These are phyloP conservation scores for Cyclotella choctawhatcheeana DNA, from an alignment of 108 stramenopile genomes.

Conservation along the genomic window DNA sequence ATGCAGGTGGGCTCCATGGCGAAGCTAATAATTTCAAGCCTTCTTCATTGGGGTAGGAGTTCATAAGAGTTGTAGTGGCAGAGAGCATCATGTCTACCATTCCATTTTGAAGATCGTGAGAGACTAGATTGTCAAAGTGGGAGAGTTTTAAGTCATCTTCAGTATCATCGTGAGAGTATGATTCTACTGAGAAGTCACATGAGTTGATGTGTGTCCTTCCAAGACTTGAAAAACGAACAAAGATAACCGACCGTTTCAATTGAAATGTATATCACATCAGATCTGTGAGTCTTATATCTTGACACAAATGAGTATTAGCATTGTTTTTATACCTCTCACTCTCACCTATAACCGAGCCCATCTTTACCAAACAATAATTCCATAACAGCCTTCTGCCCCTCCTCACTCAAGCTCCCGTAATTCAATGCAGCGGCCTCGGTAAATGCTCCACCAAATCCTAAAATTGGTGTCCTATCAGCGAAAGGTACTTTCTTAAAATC, in stretches of 20 bases:
- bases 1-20: slow-evolving; percentile 95
- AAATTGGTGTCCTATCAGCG: slow-evolving; percentile 64
- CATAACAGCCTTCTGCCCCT: slow-evolving; percentile 76
- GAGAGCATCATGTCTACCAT: slow-evolving; percentile 86
- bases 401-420: slow-evolving; percentile 71
- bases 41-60: slow-evolving; percentile 53
- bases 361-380: slow-evolving; percentile 88
- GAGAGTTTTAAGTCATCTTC: slow-evolving; percentile 88
- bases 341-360: slow-evolving; percentile 80
- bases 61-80: slow-evolving; percentile 45
- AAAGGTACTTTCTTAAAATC: slow-evolving; percentile 56
- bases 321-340: no score
- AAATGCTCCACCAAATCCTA: slow-evolving; percentile 97
- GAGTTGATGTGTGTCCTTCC: slow-evolving; percentile 95
- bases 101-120: slow-evolving; percentile 79
- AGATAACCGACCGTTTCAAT: no score
- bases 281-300: not conserved
- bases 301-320: not conserved
- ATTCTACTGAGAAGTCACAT: slow-evolving; percentile 93
- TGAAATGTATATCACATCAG: not conserved
- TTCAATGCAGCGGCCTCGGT: slow-evolving; percentile 94
- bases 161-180: slow-evolving; percentile 88
- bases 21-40: slow-evolving; percentile 79
- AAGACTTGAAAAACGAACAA: slow-evolving; percentile 24
- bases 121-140: slow-evolving; percentile 77